These are phyloP conservation scores for Halophytophthora polymorphica DNA, from an alignment of 352 stramenopile species.

Conservation along the genomic window DNA sequence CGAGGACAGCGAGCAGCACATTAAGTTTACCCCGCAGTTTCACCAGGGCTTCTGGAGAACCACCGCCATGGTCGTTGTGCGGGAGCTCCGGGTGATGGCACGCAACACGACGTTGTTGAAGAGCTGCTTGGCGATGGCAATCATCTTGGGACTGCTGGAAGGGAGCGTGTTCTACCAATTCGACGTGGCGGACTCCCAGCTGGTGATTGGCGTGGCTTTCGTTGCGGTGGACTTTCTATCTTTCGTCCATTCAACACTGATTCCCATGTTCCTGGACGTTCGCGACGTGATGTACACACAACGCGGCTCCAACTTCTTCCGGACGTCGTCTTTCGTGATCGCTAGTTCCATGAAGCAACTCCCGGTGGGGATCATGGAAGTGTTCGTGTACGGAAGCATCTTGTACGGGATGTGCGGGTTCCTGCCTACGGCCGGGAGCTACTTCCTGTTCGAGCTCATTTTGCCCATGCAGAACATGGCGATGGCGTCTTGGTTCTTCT, in stretches of 20 bases:
- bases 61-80: constrained; percentile 20
- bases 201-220: constrained; percentile 76
- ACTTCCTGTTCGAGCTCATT: constrained; percentile 35
- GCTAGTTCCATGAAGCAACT: constrained; percentile 29
- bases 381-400: constrained; percentile 69
- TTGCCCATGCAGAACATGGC: constrained; percentile 33
- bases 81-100: constrained; percentile 38
- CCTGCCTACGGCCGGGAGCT: constrained; percentile 13
- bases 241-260: constrained; percentile 54
- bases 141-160: constrained; percentile 42
- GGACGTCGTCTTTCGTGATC: constrained; percentile 61
- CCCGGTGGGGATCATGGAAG: constrained; percentile 40
- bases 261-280: constrained; percentile 61
- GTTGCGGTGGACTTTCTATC: constrained; percentile 61
- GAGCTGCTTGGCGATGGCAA: constrained; percentile 25
- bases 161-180: constrained; percentile 38
- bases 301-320: constrained; percentile 72
- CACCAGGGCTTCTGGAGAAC: constrained; percentile 26
- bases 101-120: constrained; percentile 31
- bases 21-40: constrained; percentile 58
- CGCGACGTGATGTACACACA: constrained; percentile 80
- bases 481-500: constrained; percentile 38
- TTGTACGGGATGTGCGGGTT: constrained; percentile 83
- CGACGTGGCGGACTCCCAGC: constrained; percentile 21
- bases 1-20: constrained; percentile 57